These are phyloP conservation scores for Acer negundo DNA, from an alignment of 345 rosid genomes.

Conservation along the genomic window DNA sequence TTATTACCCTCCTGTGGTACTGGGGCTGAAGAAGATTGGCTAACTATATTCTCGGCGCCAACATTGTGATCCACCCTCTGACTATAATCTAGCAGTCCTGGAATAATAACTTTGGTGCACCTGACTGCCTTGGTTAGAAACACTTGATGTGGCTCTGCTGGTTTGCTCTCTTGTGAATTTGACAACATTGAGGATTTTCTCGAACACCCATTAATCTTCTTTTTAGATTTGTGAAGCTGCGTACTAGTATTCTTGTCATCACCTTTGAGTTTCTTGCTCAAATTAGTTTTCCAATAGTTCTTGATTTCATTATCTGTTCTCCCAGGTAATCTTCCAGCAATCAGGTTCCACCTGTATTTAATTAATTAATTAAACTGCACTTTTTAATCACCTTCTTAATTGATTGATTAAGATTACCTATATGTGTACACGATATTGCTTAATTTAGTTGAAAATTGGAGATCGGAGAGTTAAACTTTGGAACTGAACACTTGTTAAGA, in stretches of 20 bases:
- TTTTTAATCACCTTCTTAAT: no score
- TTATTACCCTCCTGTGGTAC: background rate
- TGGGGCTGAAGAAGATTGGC: constrained; percentile 1
- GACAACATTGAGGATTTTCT: background rate
- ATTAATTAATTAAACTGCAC: background rate
- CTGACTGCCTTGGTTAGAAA: constrained; percentile 26
- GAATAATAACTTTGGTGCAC: constrained; percentile 24
- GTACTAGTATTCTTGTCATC: background rate
- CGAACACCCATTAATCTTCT: background rate
- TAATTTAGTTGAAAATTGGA: no score
- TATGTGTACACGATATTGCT: no score
- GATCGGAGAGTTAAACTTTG: no score
- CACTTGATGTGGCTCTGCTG: background rate
- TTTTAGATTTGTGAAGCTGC: background rate
- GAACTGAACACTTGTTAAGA: no score
- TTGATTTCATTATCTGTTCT: constrained; percentile 53
- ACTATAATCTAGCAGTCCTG: background rate
- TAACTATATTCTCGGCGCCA: background rate
- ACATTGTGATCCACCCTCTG: background rate
- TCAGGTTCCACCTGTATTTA: constrained; percentile 39
- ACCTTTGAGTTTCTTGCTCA: constrained; percentile 30
- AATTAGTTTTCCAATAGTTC: constrained; percentile 44
- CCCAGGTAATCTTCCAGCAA: constrained; percentile 42
- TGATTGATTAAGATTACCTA: no score
- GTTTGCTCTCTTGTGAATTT: background rate